phyloP scores from a whole-genome alignment of 768 basidiomycete genomes.

The Hemileccinum impolitum region DNA sequence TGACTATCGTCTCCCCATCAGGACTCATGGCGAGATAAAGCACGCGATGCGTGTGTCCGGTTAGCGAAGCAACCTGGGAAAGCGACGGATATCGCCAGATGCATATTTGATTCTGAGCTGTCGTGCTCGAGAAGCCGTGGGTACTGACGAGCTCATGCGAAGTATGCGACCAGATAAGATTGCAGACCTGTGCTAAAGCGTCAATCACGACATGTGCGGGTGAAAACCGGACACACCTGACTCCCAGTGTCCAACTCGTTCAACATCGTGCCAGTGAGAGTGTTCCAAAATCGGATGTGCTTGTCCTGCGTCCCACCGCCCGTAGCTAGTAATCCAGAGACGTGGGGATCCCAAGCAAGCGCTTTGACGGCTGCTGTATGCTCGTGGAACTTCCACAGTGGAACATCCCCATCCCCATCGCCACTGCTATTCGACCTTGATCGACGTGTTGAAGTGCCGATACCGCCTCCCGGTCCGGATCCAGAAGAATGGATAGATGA shows the following conservation, averaged over 20 bases:
- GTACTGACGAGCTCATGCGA: slow-evolving; percentile 98
- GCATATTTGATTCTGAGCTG: slow-evolving; percentile 94
- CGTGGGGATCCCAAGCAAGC: slow-evolving; percentile 97
- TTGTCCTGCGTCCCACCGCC: slow-evolving; percentile 99
- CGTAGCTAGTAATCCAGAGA: slow-evolving; percentile 84
- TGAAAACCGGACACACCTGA: slow-evolving; percentile 52
- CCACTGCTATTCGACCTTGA: slow-evolving; percentile 28
- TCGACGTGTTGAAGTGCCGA: slow-evolving; percentile 20
- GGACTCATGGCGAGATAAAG: slow-evolving; percentile 97
- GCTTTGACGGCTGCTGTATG: slow-evolving; percentile 98
- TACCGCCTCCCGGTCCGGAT: slow-evolving; percentile 27
- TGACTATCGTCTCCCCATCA: slow-evolving; percentile 97
- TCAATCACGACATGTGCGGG: background rate
- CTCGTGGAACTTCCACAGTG: slow-evolving; percentile 93
- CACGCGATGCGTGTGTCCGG: slow-evolving; percentile 93
- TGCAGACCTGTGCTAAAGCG: slow-evolving; percentile 72
- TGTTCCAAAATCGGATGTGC: slow-evolving; percentile 98
- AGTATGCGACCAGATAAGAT: slow-evolving; percentile 92
- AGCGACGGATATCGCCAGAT: slow-evolving; percentile 94
- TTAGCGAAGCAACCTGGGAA: slow-evolving; percentile 91
- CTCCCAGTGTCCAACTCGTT: slow-evolving; percentile 92
- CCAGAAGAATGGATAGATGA: slow-evolving; percentile 27
- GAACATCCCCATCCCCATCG: slow-evolving; percentile 47
- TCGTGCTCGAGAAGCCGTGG: slow-evolving; percentile 92
- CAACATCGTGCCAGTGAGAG: slow-evolving; percentile 77